Base-by-base conservation (phyloP, 202 grass and related monocot genomes). In the Tripidium arundinaceum region DNA sequence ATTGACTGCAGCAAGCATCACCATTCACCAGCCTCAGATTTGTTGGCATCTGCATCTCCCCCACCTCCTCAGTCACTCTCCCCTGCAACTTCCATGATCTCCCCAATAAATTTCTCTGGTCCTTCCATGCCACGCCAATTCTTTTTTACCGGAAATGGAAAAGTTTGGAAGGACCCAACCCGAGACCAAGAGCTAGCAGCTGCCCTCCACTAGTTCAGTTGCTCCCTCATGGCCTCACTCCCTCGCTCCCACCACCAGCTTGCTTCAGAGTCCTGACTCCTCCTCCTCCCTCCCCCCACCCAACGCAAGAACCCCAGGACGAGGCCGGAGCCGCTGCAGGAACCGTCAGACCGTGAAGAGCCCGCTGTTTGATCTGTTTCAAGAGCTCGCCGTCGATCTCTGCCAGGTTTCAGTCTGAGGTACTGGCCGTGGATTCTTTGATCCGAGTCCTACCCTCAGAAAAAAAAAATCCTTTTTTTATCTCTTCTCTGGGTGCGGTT, bases 101-200 rank as follows among this genome's bases (percentile, higher is more conserved):
- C 27, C 71, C 49, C 14, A 46, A 71, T 80, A 64, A 85, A 74
- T 86, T 72, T 83, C 55, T 61, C 37, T 70, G 33, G 21, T 75
- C 74, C 60, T 85, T 39, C 66, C 77, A 65, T 66, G 55, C 78
- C 82, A 24, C 36, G 41, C 52, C 69, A 64, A 86, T 82, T 75
- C 49, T 83, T 80, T 78, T 78, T 78, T 77, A 80, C 81, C 65
- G 79, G 81, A 87, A 87, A 90, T 77, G 84, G 84, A 80, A 84
- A 84, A 81, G 81, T 84, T 81, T 67, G 70, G 24, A 87, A 61
- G 75, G 57, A 38, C 54, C 54, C 21, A 25, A 58, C 54, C 54
- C 21, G 1, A 58, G 21, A 24, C 31, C 25, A 25, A 75, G 73
- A 55, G 65, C 71, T 65, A 62, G 65, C 75, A 80, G 75, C 88